Conservation (phyloP, 768 basidiomycete genomes). For the Pulveroboletus frians region DNA sequence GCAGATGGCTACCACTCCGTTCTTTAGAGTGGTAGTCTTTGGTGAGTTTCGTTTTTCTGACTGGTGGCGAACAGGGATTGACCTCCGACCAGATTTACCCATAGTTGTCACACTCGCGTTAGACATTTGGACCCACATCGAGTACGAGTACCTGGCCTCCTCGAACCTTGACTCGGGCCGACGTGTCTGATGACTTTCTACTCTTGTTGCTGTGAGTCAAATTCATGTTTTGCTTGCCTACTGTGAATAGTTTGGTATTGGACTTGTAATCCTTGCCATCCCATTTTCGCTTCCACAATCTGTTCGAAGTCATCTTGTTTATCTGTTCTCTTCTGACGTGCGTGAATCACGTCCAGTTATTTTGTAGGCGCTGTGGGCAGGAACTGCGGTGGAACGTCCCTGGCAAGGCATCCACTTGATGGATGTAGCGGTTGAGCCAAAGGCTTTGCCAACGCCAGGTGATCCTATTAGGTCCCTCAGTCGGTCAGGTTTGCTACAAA, state of each 20-base stretch:
- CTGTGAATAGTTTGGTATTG: constrained; percentile 14
- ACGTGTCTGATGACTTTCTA: constrained; percentile 15
- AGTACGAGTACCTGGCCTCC: not conserved
- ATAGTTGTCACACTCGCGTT: constrained; percentile 16
- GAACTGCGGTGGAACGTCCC: constrained; percentile 12
- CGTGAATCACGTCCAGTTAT: constrained; percentile 8
- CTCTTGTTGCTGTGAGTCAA: constrained; percentile 24
- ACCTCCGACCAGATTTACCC: constrained; percentile 1
- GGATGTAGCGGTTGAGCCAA: constrained; percentile 17
- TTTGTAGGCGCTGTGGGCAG: constrained; percentile 23
- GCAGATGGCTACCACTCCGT: constrained; percentile 23
- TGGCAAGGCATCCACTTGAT: constrained; percentile 2
- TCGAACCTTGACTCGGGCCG: constrained; percentile 10
- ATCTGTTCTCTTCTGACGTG: not conserved
- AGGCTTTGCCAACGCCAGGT: not conserved
- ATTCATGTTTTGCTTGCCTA: not conserved
- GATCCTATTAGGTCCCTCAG: constrained; percentile 3
- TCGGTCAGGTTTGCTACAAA: constrained; percentile 16
- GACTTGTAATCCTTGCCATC: not conserved
- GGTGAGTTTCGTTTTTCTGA: constrained; percentile 11
- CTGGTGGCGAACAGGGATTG: not conserved
- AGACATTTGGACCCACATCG: constrained; percentile 20
- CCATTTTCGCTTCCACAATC: constrained; percentile 16
- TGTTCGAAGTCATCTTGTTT: constrained; percentile 15
- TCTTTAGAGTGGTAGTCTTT: constrained; percentile 18